Conservation (phyloP, 192 early-diverging fungal species). For the Helicostylum pulchrum region DNA sequence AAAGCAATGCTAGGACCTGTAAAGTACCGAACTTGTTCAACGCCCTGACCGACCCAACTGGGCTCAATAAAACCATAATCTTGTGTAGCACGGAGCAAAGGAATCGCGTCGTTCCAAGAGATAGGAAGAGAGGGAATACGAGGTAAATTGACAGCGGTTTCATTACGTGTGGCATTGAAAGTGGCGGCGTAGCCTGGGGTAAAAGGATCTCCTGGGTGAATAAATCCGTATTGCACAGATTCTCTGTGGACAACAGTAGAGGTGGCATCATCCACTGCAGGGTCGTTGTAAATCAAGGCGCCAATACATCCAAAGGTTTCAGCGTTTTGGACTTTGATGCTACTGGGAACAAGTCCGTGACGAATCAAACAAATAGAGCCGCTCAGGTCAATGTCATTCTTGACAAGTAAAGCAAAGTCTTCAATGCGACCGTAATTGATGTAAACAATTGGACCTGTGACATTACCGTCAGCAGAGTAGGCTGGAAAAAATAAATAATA, state of each 20-base stretch:
- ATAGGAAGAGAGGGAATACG: conserved; percentile 64
- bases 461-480: conserved; percentile 55
- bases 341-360: conserved; percentile 46
- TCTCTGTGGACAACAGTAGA: conserved; percentile 6
- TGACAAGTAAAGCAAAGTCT: conserved; percentile 48
- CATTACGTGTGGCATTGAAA: conserved; percentile 38
- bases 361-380: conserved; percentile 56
- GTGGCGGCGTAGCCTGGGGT: conserved; percentile 46
- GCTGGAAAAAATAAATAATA: conserved; percentile 17
- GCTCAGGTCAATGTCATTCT: conserved; percentile 28
- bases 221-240: conserved; percentile 12
- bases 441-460: conserved; percentile 59
- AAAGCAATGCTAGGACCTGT: conserved; percentile 49
- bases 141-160: conserved; percentile 42
- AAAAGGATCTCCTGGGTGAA: conserved; percentile 50
- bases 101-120: conserved; percentile 57
- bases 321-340: conserved; percentile 53
- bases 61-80: conserved; percentile 37
- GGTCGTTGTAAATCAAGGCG: conserved; percentile 61
- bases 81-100: conserved; percentile 34
- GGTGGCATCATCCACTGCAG: conserved; percentile 25
- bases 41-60: conserved; percentile 52
- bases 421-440: conserved; percentile 57
- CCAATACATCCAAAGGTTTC: conserved; percentile 52
- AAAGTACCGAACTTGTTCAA: conserved; percentile 41